A percentile compares a stretch with the other conserved stretches of the same genome.
Evolutionary conservation across 108 stramenopile species (phyloP).

Genomic region (Stephanodiscus triporus): DNA sequence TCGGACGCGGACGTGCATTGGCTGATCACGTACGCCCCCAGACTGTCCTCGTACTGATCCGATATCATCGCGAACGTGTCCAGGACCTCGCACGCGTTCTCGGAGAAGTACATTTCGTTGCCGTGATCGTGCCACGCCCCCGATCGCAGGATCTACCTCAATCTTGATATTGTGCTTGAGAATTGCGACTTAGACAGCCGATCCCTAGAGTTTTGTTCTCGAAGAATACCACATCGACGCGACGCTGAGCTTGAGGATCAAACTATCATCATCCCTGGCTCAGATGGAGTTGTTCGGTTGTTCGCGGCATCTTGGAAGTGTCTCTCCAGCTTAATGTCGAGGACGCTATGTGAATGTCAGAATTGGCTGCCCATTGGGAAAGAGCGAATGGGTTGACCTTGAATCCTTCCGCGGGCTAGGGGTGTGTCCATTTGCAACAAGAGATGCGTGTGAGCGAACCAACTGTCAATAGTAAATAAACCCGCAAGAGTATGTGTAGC

Average conservation of each 20-base stretch:
- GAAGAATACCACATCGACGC: constrained; percentile 43
- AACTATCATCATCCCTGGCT: constrained; percentile 33
- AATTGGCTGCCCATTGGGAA: constrained; percentile 47
- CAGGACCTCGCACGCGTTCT: constrained; percentile 72
- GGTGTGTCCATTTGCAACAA: not conserved
- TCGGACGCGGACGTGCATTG: constrained; percentile 92
- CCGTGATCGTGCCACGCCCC: constrained; percentile 66
- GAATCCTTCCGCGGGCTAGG: constrained; percentile 42
- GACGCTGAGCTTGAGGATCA: constrained; percentile 43
- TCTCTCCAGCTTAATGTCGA: constrained; percentile 48
- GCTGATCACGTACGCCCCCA: constrained; percentile 97
- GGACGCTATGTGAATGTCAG: constrained; percentile 65
- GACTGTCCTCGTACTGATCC: constrained; percentile 80
- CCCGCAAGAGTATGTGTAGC: not conserved
- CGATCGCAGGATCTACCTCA: constrained; percentile 69
- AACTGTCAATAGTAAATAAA: not conserved
- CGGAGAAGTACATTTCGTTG: constrained; percentile 64
- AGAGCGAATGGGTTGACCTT: constrained; percentile 12
- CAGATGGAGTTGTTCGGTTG: constrained; percentile 18
- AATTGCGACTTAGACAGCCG: constrained; percentile 66
- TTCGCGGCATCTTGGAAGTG: constrained; percentile 40
- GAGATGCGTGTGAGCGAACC: not conserved
- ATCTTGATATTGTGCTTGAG: constrained; percentile 68
- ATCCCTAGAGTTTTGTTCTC: constrained; percentile 46
- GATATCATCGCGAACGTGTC: constrained; percentile 86